phyloP scores from a whole-genome alignment of 345 rosid genomes.

The Camelina laxa region DNA sequence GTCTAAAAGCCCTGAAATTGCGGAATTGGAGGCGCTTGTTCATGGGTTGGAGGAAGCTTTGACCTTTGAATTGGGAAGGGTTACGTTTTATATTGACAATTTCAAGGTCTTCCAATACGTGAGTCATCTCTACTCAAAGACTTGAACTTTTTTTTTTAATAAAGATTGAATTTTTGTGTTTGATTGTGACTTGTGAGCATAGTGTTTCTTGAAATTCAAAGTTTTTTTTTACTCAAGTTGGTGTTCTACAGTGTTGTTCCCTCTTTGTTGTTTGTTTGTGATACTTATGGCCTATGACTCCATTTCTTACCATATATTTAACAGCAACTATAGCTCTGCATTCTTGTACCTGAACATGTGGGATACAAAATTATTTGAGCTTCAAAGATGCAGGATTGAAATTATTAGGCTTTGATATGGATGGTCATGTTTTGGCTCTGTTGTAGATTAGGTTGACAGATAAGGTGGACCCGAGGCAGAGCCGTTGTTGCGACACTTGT shows the following conservation, averaged over 20 bases:
- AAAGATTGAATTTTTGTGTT: neutral
- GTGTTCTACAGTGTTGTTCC: neutral
- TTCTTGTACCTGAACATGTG: neutral
- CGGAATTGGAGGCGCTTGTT: constrained; percentile 58
- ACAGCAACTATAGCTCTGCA: neutral
- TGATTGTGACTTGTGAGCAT: constrained; percentile 21
- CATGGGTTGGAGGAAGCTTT: constrained; percentile 70
- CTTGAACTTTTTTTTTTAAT: neutral
- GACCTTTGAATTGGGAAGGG: constrained; percentile 58
- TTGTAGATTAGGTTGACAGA: constrained; percentile 59
- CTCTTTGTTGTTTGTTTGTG: neutral
- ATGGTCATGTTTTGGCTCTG: constrained; percentile 18
- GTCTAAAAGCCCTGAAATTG: constrained; percentile 44
- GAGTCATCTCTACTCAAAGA: constrained; percentile 38
- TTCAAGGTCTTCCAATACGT: constrained; percentile 57
- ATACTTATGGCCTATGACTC: neutral
- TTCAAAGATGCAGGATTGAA: neutral
- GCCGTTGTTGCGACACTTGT: constrained; percentile 52
- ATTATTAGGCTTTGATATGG: constrained; percentile 3
- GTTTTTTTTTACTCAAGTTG: neutral
- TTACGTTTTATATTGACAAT: constrained; percentile 48
- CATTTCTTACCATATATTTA: no score
- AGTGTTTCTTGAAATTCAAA: neutral
- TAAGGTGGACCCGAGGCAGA: constrained; percentile 46
- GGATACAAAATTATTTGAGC: neutral